Conservation (phyloP, 768 basidiomycete species). For the Galerina marginata region DNA sequence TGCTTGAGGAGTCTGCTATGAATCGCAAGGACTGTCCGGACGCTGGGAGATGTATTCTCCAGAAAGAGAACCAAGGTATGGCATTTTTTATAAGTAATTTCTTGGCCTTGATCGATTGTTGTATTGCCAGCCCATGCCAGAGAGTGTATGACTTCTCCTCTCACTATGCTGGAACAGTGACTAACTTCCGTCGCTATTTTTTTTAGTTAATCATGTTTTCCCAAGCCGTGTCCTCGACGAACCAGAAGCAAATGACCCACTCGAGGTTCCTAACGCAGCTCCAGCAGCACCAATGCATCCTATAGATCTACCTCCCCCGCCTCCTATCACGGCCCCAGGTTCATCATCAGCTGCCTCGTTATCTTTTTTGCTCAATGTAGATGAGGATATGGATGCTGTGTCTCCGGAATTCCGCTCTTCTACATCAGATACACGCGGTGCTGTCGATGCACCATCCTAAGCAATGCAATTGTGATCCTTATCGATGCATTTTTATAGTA, state of each 20-base stretch:
- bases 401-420: slow-evolving; percentile 17
- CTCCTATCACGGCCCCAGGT: slow-evolving; percentile 1
- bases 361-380: slow-evolving; percentile 31
- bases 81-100: slow-evolving; percentile 7
- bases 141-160: slow-evolving; percentile 62
- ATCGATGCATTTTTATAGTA: background rate
- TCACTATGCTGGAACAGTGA: background rate
- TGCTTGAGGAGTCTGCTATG: slow-evolving; percentile 58
- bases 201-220: slow-evolving; percentile 50
- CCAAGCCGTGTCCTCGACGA: slow-evolving; percentile 19
- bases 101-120: background rate
- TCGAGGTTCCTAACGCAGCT: background rate
- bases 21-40: slow-evolving; percentile 73
- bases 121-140: slow-evolving; percentile 63
- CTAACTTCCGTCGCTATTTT: slow-evolving; percentile 9
- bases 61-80: slow-evolving; percentile 69
- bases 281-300: background rate
- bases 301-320: background rate
- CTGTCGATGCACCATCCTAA: background rate
- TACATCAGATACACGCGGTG: slow-evolving; percentile 8
- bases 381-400: slow-evolving; percentile 18
- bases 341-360: slow-evolving; percentile 28
- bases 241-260: background rate
- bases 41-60: slow-evolving; percentile 60
- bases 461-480: too few relatives aligned